Base-by-base conservation (phyloP, 129 eudicot species). In the Scalesia atractyloides region DNA sequence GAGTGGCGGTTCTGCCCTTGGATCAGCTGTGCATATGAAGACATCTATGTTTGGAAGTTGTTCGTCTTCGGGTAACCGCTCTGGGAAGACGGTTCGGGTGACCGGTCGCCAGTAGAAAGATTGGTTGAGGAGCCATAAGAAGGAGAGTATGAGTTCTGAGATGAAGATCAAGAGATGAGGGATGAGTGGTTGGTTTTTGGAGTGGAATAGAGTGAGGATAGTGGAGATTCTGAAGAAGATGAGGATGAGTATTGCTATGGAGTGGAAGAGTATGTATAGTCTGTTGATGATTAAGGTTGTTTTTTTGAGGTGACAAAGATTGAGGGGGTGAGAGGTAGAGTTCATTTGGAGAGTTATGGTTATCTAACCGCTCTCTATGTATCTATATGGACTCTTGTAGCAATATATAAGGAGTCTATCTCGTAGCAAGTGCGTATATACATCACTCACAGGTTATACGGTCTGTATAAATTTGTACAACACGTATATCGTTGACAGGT, bases 21-120 rank as follows among this genome's bases (percentile, higher is more conserved):
- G 94, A 69, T 85, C 89, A 0, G 86, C 87, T 0, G 94, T 88
- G 68, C 90, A 84, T 48, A 88, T 63, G 60, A 88, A 80, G 12
- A 88, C 77, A 11, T 88, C 94, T 1, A 84, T 65, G 6, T 73
- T 60, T 15, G 89, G 94, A 37, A 87, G 78, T 16, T 79, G 39
- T 12, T 73, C 73, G 15, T 87, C 85, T 12, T 64, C 26, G 5
- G 87, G 80, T 16, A 86, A 37, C 16, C 81, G 70, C 11, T 83
- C 78, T 1, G 82, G 85, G 70, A 58, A 77, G 39, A 77, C 91
- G 4, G 83, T 70, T 24, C 91, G 64, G 8, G 52, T 17, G 9
- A 86, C 73, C 0, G 91, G 91, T 17, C 80, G 60, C 85, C 85
- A 86, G 7, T 66, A 26, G 41, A 0, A 80, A 15, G 85, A 56